phyloP scores from a whole-genome alignment of 345 rosid genomes.

The Lepidium africanum region DNA sequence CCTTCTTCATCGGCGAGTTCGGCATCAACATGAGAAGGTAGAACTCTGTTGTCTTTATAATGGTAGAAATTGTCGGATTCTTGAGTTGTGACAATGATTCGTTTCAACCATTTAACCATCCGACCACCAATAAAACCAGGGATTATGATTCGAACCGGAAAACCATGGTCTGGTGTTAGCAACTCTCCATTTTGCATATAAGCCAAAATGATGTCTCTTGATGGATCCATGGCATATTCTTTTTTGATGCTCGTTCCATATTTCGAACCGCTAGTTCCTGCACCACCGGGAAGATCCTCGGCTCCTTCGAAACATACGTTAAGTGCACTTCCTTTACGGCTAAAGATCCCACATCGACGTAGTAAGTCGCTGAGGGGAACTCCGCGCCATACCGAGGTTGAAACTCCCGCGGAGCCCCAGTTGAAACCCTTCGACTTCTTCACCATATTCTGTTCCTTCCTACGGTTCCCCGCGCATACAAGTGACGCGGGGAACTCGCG shows the following conservation, averaged over 20 bases:
- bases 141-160: conserved; percentile 68
- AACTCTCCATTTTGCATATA: conserved; percentile 90
- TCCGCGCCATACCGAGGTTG: conserved; percentile 83
- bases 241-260: conserved; percentile 72
- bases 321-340: conserved; percentile 50
- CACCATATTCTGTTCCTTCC: conserved; percentile 89
- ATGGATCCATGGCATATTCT: conserved; percentile 75
- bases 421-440: conserved; percentile 76
- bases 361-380: conserved; percentile 52
- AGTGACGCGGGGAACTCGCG: conserved; percentile 66
- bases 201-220: conserved; percentile 73
- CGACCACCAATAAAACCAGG: conserved; percentile 94
- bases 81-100: conserved; percentile 58
- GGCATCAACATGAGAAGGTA: conserved; percentile 78
- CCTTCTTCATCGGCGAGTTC: conserved; percentile 90
- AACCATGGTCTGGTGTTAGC: conserved; percentile 84
- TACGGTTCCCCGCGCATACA: conserved; percentile 86
- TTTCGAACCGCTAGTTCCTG: conserved; percentile 82
- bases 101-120: conserved; percentile 90
- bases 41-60: conserved; percentile 69
- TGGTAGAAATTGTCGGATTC: conserved; percentile 79
- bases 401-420: conserved; percentile 82
- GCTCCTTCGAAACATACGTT: conserved; percentile 91
- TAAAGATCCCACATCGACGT: conserved; percentile 54
- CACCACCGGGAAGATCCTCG: conserved; percentile 84